phyloP scores from a whole-genome alignment of 2,329 filamentous ascomycete species.

The Xylariaceae sp. region DNA sequence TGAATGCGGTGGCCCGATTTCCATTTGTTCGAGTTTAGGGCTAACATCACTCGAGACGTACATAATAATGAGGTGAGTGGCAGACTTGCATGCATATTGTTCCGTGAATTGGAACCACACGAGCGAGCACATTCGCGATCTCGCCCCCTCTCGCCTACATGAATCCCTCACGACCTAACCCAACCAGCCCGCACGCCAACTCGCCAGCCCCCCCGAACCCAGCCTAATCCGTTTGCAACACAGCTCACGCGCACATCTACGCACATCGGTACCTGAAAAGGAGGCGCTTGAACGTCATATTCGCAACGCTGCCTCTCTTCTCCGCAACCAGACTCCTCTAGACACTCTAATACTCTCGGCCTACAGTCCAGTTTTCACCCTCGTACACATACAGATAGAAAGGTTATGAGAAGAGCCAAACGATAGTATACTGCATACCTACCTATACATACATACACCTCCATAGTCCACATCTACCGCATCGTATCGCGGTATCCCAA shows the following conservation, averaged over 20 bases:
- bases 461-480: background rate
- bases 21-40: too few relatives aligned
- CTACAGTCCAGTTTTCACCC: too few relatives aligned
- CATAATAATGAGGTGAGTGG: too few relatives aligned
- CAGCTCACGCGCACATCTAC: constrained; percentile 12
- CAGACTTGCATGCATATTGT: too few relatives aligned
- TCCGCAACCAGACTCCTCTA: background rate
- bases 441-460: background rate
- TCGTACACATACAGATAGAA: too few relatives aligned
- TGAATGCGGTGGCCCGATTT: too few relatives aligned
- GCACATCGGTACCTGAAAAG: constrained; percentile 15
- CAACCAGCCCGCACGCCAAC: constrained; percentile 14
- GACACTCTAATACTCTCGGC: too few relatives aligned
- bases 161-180: background rate
- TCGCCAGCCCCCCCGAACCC: background rate
- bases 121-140: too few relatives aligned
- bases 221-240: background rate
- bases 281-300: constrained; percentile 16
- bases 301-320: background rate
- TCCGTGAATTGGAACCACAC: too few relatives aligned
- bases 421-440: background rate
- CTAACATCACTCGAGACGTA: too few relatives aligned
- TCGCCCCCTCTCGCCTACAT: background rate
- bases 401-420: too few relatives aligned
- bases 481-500: too few relatives aligned